Conservation (phyloP, 2,329 filamentous ascomycete species). For the Clarireedia homoeocarpa region DNA sequence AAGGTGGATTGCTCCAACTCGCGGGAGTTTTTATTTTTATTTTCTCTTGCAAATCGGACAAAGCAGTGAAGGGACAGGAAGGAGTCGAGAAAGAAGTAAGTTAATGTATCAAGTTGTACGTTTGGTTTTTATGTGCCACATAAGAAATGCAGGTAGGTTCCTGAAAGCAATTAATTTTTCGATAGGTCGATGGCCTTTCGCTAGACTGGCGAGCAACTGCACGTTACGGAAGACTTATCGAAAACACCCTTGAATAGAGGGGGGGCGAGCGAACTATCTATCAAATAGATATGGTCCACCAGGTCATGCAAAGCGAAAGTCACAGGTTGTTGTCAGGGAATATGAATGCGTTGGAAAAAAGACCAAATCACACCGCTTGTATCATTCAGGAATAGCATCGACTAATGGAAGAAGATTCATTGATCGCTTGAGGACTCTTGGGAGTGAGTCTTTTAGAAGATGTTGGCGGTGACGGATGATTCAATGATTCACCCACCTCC, state of each 20-base stretch:
- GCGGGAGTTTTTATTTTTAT: too few relatives aligned
- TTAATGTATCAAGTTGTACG: background rate
- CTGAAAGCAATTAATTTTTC: background rate
- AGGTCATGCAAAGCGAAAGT: background rate
- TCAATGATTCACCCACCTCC: too few relatives aligned
- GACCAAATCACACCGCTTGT: conserved; percentile 4
- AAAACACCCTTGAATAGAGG: background rate
- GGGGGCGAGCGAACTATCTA: background rate
- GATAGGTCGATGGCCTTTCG: background rate
- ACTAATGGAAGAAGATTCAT: background rate
- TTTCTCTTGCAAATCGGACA: too few relatives aligned
- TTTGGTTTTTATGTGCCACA: background rate
- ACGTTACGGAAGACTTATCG: background rate
- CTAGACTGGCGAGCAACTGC: conserved; percentile 3
- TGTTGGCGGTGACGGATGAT: too few relatives aligned
- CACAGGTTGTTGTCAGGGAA: background rate
- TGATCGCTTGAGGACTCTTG: too few relatives aligned
- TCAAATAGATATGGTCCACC: background rate
- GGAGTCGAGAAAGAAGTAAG: background rate
- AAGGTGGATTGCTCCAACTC: too few relatives aligned
- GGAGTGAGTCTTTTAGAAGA: too few relatives aligned
- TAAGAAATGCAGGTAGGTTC: background rate
- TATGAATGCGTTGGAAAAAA: conserved; percentile 2
- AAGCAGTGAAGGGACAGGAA: background rate
- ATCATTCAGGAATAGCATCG: background rate